Evolutionary conservation across 2,329 filamentous ascomycete species (phyloP).

Genomic region (Zasmidium angulare): DNA sequence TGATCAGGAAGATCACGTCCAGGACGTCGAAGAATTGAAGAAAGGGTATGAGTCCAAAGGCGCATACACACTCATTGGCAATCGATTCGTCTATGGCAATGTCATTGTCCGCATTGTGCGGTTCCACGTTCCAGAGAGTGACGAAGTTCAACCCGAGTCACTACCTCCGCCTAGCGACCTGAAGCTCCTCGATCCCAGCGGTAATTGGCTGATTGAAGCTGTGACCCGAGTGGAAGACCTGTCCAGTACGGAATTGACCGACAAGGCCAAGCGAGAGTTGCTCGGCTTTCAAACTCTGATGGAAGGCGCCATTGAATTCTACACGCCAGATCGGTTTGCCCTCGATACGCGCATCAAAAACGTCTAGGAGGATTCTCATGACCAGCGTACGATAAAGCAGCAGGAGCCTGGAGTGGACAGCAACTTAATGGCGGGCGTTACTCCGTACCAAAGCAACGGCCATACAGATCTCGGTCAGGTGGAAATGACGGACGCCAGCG

Average conservation of each 20-base stretch:
- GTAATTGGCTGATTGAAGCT: constrained; percentile 59
- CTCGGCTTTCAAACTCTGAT: constrained; percentile 55
- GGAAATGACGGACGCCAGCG: too few species aligned
- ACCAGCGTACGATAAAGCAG: constrained; percentile 27
- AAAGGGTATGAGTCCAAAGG: constrained; percentile 35
- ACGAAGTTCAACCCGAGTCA: constrained; percentile 20
- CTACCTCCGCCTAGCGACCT: constrained; percentile 46
- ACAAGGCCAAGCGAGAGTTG: constrained; percentile 56
- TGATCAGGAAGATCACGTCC: constrained; percentile 37
- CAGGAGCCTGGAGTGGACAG: too few species aligned
- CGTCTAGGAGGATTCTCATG: constrained; percentile 1
- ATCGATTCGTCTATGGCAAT: constrained; percentile 59
- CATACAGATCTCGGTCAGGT: too few species aligned
- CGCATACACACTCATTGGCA: constrained; percentile 58
- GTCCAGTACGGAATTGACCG: constrained; percentile 54
- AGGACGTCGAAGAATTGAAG: constrained; percentile 1
- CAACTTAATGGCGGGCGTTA: too few species aligned
- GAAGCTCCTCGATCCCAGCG: constrained; percentile 55
- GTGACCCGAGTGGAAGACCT: constrained; percentile 58
- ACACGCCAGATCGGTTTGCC: constrained; percentile 57
- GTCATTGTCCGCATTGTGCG: constrained; percentile 58
- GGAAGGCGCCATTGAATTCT: constrained; percentile 57
- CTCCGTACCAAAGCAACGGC: too few species aligned
- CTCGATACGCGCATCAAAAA: constrained; percentile 58
- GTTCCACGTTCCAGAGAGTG: constrained; percentile 34